These are phyloP conservation scores for Daldinia eschscholtzii DNA, from an alignment of 2,329 filamentous ascomycete genomes.

Conservation along the genomic window DNA sequence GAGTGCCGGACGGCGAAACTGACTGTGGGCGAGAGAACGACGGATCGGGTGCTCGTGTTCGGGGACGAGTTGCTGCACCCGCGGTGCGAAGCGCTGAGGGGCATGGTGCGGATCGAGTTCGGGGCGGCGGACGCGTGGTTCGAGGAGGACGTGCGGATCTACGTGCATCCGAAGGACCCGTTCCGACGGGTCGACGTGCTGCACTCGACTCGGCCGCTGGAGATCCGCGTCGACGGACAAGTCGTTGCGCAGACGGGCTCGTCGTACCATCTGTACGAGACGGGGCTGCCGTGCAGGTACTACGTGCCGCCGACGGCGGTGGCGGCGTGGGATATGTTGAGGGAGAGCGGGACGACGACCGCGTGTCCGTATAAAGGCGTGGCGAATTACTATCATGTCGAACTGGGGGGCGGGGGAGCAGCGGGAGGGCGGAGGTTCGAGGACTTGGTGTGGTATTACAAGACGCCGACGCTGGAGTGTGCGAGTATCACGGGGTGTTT, in stretches of 20 bases:
- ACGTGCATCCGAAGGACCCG: constrained; percentile 75
- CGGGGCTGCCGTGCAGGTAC: constrained; percentile 68
- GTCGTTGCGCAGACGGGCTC: constrained; percentile 62
- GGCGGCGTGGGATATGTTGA: constrained; percentile 59
- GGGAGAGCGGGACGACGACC: constrained; percentile 65
- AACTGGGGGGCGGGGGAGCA: constrained; percentile 56
- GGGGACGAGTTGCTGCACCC: constrained; percentile 27
- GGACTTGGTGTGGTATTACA: constrained; percentile 74
- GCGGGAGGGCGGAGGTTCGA: constrained; percentile 45
- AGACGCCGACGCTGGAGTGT: constrained; percentile 68
- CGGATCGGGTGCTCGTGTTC: constrained; percentile 44
- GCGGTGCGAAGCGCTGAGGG: constrained; percentile 40
- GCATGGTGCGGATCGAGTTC: constrained; percentile 46
- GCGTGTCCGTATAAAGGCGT: constrained; percentile 76
- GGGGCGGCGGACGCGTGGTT: constrained; percentile 54
- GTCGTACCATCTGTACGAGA: constrained; percentile 70
- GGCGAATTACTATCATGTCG: constrained; percentile 71
- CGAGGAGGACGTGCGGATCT: constrained; percentile 71
- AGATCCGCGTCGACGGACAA: constrained; percentile 56
- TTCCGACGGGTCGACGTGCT: constrained; percentile 75
- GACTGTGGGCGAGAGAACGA: constrained; percentile 28
- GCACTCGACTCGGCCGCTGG: constrained; percentile 65
- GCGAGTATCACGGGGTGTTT: constrained; percentile 66
- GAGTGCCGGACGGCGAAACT: constrained; percentile 40
- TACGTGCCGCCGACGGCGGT: constrained; percentile 69